These are phyloP conservation scores for Teunomyces panamensis DNA, from an alignment of 805 yeast species.

Conservation along the genomic window DNA sequence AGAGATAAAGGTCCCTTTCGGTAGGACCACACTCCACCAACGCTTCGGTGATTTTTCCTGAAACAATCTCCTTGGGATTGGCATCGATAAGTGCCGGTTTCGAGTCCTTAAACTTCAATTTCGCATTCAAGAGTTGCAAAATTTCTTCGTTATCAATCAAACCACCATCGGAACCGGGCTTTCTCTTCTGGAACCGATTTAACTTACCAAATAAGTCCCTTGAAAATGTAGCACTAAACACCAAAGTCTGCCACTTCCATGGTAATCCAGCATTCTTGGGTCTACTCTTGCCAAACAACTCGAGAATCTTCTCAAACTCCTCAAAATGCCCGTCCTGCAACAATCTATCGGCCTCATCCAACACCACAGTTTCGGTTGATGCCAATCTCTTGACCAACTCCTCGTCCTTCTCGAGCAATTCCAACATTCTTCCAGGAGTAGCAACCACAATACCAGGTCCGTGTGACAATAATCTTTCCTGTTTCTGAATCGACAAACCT, in stretches of 20 bases:
- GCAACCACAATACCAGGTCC: slow-evolving; percentile 85
- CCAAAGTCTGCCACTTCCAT: slow-evolving; percentile 75
- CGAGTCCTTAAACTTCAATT: slow-evolving; percentile 66
- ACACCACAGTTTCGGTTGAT: slow-evolving; percentile 52
- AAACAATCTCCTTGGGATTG: slow-evolving; percentile 79
- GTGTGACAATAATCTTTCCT: slow-evolving; percentile 70
- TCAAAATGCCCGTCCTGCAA: slow-evolving; percentile 95
- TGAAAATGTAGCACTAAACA: slow-evolving; percentile 94
- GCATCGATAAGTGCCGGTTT: slow-evolving; percentile 76
- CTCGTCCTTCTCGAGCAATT: slow-evolving; percentile 64
- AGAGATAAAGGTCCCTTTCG: slow-evolving; percentile 86
- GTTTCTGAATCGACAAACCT: slow-evolving; percentile 92
- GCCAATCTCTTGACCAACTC: slow-evolving; percentile 42
- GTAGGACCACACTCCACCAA: slow-evolving; percentile 86
- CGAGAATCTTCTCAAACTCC: slow-evolving; percentile 80
- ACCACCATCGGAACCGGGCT: slow-evolving; percentile 24
- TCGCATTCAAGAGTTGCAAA: slow-evolving; percentile 59
- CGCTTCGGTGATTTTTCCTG: slow-evolving; percentile 75
- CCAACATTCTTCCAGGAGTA: slow-evolving; percentile 92
- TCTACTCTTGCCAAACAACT: slow-evolving; percentile 53
- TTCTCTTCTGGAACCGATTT: slow-evolving; percentile 30
- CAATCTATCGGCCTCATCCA: slow-evolving; percentile 95
- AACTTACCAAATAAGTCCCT: slow-evolving; percentile 77
- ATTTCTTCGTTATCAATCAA: slow-evolving; percentile 56
- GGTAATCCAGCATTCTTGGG: slow-evolving; percentile 31